Evolutionary conservation across 495 filamentous ascomycete genomes (phyloP).

Genomic region (Xylaria scruposa): DNA sequence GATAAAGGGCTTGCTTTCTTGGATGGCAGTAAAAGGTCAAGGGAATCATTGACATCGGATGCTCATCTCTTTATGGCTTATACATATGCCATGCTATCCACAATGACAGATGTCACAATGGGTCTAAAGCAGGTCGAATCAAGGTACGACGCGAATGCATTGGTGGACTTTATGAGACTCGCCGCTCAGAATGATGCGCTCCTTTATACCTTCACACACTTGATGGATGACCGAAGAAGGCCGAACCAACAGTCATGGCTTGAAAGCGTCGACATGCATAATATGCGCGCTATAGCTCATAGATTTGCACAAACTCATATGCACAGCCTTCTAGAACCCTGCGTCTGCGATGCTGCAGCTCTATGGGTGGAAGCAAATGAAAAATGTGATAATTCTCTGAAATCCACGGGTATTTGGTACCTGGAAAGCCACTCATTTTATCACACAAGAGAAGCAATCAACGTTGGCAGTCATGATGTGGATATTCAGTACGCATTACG

Average conservation of each 20-base stretch:
- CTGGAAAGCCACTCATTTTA: neutral
- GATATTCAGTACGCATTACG: neutral
- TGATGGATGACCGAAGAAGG: neutral
- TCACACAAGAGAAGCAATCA: neutral
- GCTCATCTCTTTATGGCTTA: neutral
- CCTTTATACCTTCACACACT: accelerated
- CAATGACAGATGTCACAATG: neutral
- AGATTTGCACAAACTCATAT: neutral
- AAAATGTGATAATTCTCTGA: neutral
- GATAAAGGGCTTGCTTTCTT: neutral
- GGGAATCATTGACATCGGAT: neutral
- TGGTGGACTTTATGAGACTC: neutral
- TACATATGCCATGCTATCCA: neutral
- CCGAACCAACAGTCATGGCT: neutral
- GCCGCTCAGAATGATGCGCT: neutral
- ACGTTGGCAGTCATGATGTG: neutral
- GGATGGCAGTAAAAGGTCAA: neutral
- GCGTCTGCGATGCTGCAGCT: neutral
- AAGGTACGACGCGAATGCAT: neutral
- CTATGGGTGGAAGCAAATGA: neutral
- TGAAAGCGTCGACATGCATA: neutral
- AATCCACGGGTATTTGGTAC: neutral
- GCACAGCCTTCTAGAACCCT: neutral
- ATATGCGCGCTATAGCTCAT: neutral
- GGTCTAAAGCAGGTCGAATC: neutral